Percentiles rank a stretch among this genome's conserved stretches.
These are phyloP conservation scores for Saturnispora halmiae DNA, from an alignment of 805 yeast species.

Conservation along the genomic window DNA sequence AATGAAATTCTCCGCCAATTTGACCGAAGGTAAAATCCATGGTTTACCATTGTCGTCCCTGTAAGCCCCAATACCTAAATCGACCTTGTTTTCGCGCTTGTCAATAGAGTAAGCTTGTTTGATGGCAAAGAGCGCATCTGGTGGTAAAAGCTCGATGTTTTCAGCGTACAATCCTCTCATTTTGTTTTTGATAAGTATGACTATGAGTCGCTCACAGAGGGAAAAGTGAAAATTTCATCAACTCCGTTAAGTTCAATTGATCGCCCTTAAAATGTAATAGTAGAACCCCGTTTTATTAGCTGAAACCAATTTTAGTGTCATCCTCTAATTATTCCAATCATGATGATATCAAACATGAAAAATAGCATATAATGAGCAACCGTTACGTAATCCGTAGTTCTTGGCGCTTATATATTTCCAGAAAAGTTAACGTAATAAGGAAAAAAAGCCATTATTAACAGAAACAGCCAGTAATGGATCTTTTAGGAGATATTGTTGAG, in stretches of 20 bases:
- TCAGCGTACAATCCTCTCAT: constrained; percentile 21
- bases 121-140: constrained; percentile 81
- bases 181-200: not conserved
- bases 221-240: not conserved
- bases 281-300: no score
- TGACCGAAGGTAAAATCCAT: constrained; percentile 75
- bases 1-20: constrained; percentile 58
- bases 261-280: no score
- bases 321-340: no score
- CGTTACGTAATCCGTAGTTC: no score
- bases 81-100: constrained; percentile 58
- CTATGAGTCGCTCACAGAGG: not conserved
- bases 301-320: no score
- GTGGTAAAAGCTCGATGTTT: constrained; percentile 56
- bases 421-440: no score
- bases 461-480: constrained; percentile 49
- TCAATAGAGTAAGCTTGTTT: constrained; percentile 59
- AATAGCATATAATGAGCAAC: no score
- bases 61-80: constrained; percentile 89
- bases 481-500: constrained; percentile 67
- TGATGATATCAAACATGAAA: no score
- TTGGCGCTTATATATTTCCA: no score
- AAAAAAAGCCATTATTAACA: no score
- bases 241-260: no score
- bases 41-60: constrained; percentile 86